Base-by-base conservation (phyloP, 2,329 filamentous ascomycete genomes). In the Talaromyces sp. region DNA sequence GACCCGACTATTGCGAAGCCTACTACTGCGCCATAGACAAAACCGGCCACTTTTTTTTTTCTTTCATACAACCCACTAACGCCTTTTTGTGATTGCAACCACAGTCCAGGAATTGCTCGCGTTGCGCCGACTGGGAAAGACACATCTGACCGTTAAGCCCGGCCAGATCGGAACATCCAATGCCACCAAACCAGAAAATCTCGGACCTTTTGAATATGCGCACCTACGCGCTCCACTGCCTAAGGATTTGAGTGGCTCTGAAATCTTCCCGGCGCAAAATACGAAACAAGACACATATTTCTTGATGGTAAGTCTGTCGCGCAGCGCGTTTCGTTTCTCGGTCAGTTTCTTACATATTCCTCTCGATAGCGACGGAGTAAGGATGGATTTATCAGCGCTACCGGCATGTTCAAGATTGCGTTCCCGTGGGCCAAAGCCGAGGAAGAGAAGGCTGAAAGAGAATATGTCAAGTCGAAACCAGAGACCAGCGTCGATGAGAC, bases 141-240 rank as follows among this genome's bases (percentile, higher is more conserved):
- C 95, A 25, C 90, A 96, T 77, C 84, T 99, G 67, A 88, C 88
- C 9, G 87, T 93, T 59, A 95, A 92, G 80, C 87, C 92, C 71
- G 87, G 88, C 37, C 87, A 89, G 69, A 81, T 88, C n/a, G 86
- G 86, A 64, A 85, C 86, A 9, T 84, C 85, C 42, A 89, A 87
- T 75, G 88, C 91, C 66, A 86, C 87, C 62, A 91, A 91, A 74
- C 82, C 86, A 54, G 83, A 88, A 68, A 87, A 89, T 68, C 82
- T 95, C 65, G 92, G 91, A 58, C 86, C 88, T 54, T 96, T 99
- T 75, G 95, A 98, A 77, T 99, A 99, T 77, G 93, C 93, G 67
- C 95, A 99, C 75, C 83, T 99, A 57, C 90, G 93, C 72, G 93
- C 93, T 65, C 93, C 95, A 14, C 81, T 99, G 54, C 95, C 95